These are phyloP conservation scores for Drechslerella coelobrocha DNA, from an alignment of 2,329 filamentous ascomycete genomes.

Conservation along the genomic window DNA sequence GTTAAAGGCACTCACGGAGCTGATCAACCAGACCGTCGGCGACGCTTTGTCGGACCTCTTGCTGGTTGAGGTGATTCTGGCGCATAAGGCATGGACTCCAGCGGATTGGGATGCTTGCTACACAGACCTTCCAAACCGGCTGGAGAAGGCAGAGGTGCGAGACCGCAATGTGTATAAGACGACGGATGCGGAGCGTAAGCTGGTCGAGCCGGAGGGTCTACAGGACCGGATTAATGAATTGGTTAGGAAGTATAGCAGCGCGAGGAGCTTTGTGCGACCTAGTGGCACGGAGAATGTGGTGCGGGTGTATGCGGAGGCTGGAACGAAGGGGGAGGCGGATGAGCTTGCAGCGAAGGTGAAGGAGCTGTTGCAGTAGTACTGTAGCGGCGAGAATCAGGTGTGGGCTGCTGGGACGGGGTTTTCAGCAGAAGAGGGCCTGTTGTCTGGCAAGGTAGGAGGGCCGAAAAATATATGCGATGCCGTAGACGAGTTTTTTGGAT, in stretches of 20 bases:
- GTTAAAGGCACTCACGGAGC: constrained; percentile 79
- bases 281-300: constrained; percentile 96
- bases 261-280: constrained; percentile 86
- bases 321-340: constrained; percentile 85
- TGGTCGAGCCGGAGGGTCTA: constrained; percentile 77
- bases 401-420: constrained; percentile 29
- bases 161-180: constrained; percentile 90
- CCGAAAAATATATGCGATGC: constrained; percentile 12
- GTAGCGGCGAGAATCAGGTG: constrained; percentile 11
- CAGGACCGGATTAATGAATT: constrained; percentile 86
- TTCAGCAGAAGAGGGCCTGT: neutral
- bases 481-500: constrained; percentile 23
- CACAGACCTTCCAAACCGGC: constrained; percentile 88
- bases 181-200: constrained; percentile 86
- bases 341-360: constrained; percentile 86
- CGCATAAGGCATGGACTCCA: constrained; percentile 89
- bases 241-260: constrained; percentile 89
- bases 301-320: constrained; percentile 93
- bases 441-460: constrained; percentile 9
- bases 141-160: constrained; percentile 88
- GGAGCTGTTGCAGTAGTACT: constrained; percentile 70
- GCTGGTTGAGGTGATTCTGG: constrained; percentile 92
- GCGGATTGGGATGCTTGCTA: constrained; percentile 94
- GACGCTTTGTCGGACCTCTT: constrained; percentile 96
- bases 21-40: constrained; percentile 98